Conservation (phyloP, 768 basidiomycete genomes). For the Podaxis sp. region DNA sequence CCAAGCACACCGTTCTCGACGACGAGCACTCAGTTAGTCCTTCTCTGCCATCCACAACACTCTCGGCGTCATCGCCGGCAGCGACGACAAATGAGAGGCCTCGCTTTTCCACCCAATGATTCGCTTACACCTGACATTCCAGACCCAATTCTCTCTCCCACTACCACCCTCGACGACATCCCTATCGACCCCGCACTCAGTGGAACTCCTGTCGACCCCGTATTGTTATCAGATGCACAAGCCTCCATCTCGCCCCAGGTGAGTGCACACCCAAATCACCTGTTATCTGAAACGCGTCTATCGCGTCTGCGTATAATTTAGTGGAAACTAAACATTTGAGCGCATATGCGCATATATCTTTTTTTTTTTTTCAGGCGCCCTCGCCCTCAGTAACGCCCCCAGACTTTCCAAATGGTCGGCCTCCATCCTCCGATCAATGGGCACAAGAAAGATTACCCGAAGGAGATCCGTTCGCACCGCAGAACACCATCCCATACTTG, state of each 20-base stretch:
- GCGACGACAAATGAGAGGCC: slow-evolving; percentile 52
- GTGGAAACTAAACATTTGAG: slow-evolving; percentile 6
- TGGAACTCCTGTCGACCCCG: slow-evolving; percentile 52
- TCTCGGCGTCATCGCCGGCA: slow-evolving; percentile 13
- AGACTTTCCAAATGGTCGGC: neutral
- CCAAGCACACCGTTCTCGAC: slow-evolving; percentile 40
- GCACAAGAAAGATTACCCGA: slow-evolving; percentile 62
- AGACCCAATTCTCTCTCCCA: slow-evolving; percentile 60
- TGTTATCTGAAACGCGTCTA: slow-evolving; percentile 47
- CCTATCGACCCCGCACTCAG: slow-evolving; percentile 81
- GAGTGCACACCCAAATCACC: neutral
- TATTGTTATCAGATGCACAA: slow-evolving; percentile 35
- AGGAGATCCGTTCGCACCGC: slow-evolving; percentile 82
- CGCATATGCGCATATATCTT: neutral
- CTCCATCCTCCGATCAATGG: slow-evolving; percentile 41
- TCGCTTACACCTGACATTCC: slow-evolving; percentile 54
- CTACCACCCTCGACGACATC: slow-evolving; percentile 61
- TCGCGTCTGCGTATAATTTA: slow-evolving; percentile 53
- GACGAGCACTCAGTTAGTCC: slow-evolving; percentile 32
- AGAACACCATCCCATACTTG: slow-evolving; percentile 51
- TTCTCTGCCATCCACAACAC: slow-evolving; percentile 13
- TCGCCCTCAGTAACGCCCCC: neutral
- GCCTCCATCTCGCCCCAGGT: slow-evolving; percentile 20
- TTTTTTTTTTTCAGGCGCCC: slow-evolving; percentile 5
- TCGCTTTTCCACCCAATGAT: slow-evolving; percentile 53